Evolutionary conservation across 164 flowering plant genomes (phyloP), one percentile per base, ranked within the genome.

Genomic region (Cinnamomum chago): DNA sequence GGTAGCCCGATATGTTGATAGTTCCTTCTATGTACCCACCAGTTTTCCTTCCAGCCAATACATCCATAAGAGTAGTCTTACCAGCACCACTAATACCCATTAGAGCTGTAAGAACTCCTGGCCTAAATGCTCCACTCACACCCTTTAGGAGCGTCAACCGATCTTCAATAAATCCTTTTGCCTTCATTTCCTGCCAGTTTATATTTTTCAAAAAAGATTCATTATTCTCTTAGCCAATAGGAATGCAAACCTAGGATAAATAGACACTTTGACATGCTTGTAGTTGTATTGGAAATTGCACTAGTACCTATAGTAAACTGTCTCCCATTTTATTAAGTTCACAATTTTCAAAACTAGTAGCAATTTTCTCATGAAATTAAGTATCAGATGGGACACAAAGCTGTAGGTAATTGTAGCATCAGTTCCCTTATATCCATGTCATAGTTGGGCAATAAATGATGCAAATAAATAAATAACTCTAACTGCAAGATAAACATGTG

Each of bases 41-140:
- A 14, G 86, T 84, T 74, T 86, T 86, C 70, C 87, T 79, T 66
- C 88, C 87, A 3, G 87, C 82, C 51, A 86, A 72, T 3, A 84
- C 88, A 76, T 86, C 88, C 87, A 86, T 78, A 18, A 86, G 76
- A 25, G 87, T 86, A 4, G 88, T 86, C 72, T 86, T 86, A 24
- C 89, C 89, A 52, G 89, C 89, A 25, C 87, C 89, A 80, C 87
- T 86, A 65, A 84, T 83, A 75, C 72, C 72, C 72, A 70, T 50
- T 14, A 70, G 33, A 7, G 72, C 72, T 14, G 72, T 70, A 24
- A 70, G 72, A 14, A 70, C 60, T 70, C 72, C 72, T 50, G 72
- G 72, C 30, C 72, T 70, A 58, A 70, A 70, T 47, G 30, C 30
- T 50, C 72, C 72, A 70, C 58, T 70, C 11, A 70, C 27, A 23